Evolutionary conservation across 768 basidiomycete genomes (phyloP).

Genomic region (Fomitopsis serialis): DNA sequence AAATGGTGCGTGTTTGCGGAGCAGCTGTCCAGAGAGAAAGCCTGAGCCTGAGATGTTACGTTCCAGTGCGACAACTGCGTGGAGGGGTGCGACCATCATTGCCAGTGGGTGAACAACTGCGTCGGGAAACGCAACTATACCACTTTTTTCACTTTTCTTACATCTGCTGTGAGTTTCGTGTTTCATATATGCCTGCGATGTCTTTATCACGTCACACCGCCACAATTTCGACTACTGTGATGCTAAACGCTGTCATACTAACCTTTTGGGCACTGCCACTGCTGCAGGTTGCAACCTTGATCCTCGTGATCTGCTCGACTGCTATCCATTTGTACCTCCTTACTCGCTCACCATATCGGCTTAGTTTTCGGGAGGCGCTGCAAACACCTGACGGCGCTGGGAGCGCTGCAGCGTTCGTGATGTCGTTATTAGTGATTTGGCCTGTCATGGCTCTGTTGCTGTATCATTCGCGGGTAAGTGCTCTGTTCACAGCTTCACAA

Average conservation of each 20-base stretch:
- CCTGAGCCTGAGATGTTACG: not conserved
- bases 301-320: slow-evolving; percentile 77
- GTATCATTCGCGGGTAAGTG: slow-evolving; percentile 83
- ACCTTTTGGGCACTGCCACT: slow-evolving; percentile 5
- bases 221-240: slow-evolving; percentile 4
- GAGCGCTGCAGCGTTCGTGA: slow-evolving; percentile 73
- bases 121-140: slow-evolving; percentile 94
- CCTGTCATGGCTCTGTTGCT: slow-evolving; percentile 73
- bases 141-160: slow-evolving; percentile 83
- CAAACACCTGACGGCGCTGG: slow-evolving; percentile 48
- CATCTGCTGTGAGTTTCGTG: slow-evolving; percentile 55
- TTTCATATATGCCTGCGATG: no score
- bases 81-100: slow-evolving; percentile 91
- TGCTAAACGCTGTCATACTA: slow-evolving; percentile 8
- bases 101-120: slow-evolving; percentile 92
- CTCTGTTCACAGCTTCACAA: no score
- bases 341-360: slow-evolving; percentile 38
- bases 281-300: slow-evolving; percentile 60
- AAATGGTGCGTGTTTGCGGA: slow-evolving; percentile 55
- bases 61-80: slow-evolving; percentile 95
- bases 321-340: slow-evolving; percentile 77
- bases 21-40: not conserved
- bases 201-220: not conserved
- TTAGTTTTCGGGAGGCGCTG: slow-evolving; percentile 44
- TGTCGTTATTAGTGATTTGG: slow-evolving; percentile 74